Evolutionary conservation across 345 rosid genomes (phyloP), one percentile per base, ranked within the genome.

Genomic region (Psidium friedrichsthalianum): DNA sequence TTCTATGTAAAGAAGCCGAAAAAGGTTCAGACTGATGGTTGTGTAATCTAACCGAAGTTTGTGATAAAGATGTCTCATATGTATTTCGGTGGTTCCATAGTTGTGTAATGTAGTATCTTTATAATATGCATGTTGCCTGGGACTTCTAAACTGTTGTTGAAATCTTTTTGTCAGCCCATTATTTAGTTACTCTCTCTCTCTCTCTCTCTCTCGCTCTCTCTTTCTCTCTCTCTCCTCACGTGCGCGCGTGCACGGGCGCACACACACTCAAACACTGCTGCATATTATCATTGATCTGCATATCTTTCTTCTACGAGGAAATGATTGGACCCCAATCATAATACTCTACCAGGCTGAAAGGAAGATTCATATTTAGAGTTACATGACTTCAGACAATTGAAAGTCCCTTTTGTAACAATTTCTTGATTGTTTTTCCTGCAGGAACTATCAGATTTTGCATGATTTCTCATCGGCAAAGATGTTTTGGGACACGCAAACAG

Each of bases 401-500:
- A 21, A 69, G 47, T 21, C 47, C 78, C 78, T 69, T 18, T 25
- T 21, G 47, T 16, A 36, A 69, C 47, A 69, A 69, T 36, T 69
- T 69, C 80, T 69, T 69, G 24, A 36, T 69, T 83, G 27, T 54
- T 36, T 74, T 40, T 83, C 49, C 85, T 58, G 54, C 94, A 94
- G 98, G 84, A 82, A 56, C 81, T 10, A 59, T 86, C 64, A n/a
- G 86, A 88, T 83, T 87, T 91, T 84, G 87, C 44, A 82, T 95
- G 94, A 83, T 97, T 97, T 88, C 92, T 97, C 78, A 88, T 95
- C 6, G 98, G 96, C 90, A 90, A 92, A 90, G 98, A 97, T 82
- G 89, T 87, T 22, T 22, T 97, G 98, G 98, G 87, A 92, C 86
- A 88, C 89, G 86, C 90, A 96, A 91, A 87, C 83, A 47, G 90